Conservation (phyloP, 306 rosid species). For the Quercus wislizeni region DNA sequence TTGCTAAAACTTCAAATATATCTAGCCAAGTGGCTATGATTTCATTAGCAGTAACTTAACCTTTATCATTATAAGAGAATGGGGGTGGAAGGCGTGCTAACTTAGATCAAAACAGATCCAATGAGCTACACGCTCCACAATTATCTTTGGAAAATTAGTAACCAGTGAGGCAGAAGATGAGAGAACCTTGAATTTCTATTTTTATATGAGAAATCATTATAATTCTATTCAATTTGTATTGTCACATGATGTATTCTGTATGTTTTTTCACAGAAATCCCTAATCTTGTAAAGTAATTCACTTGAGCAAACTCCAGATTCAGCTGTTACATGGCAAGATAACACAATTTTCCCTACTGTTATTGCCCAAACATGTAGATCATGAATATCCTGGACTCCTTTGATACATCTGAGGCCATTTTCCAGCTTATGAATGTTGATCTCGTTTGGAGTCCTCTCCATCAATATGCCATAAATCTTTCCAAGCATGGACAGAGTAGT, state of each 20-base stretch:
- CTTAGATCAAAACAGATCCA: background rate
- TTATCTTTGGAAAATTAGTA: too few species aligned
- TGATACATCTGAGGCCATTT: conserved; percentile 53
- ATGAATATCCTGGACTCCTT: conserved; percentile 67
- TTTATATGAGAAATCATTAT: background rate
- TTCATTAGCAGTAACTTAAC: background rate
- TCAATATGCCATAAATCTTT: conserved; percentile 60
- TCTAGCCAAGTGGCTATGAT: background rate
- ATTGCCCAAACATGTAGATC: conserved; percentile 90
- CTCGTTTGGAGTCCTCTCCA: conserved; percentile 68
- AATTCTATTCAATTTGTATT: conserved; percentile 63
- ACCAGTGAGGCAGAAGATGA: too few species aligned
- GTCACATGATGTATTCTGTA: conserved; percentile 72
- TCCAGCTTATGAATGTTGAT: conserved; percentile 51
- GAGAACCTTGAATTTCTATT: background rate
- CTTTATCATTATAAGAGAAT: background rate
- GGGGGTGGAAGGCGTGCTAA: background rate
- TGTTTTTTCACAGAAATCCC: conserved; percentile 50
- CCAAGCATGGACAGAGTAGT: conserved; percentile 69
- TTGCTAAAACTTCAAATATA: too few species aligned
- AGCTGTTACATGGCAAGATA: conserved; percentile 70
- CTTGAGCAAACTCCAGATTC: conserved; percentile 50
- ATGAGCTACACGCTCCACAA: background rate
- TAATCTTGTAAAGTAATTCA: conserved; percentile 48
- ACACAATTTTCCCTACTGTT: conserved; percentile 66